Evolutionary conservation across 2,329 filamentous ascomycete species (phyloP), one percentile per base, ranked within the genome.

Genomic region (Pyrenophora tritici-repentis): DNA sequence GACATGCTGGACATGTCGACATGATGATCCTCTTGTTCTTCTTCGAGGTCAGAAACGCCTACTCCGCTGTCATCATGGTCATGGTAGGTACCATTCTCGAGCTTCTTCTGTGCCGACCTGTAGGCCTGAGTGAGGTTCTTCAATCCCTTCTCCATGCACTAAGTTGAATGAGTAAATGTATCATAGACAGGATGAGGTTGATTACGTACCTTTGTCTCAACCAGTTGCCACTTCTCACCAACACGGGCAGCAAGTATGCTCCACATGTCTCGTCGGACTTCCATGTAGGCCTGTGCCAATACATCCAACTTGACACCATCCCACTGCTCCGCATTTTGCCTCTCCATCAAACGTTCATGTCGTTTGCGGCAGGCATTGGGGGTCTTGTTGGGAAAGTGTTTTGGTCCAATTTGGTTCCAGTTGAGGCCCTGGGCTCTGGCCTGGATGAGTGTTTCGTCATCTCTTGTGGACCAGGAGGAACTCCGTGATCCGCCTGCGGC

Each of bases 351-450:
- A 34, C 91, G 83, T 75, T 96, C 91, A 66, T 95, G 90, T 47
- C 91, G 85, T 77, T 96, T 96, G 58, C 91, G 89, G 75, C 91
- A 96, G 14, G 91, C 91, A 71, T 94, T 94, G 51, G 87, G 75
- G 10, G 81, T 81, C 78, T 96, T 96, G 70, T 76, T 80, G 1
- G 87, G 88, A 71, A 96, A 96, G 74, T 90, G 85, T 55, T 81
- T 83, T 55, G 81, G 80, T 63, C 91, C 86, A 68, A 95, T 94
- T 63, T 90, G 87, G 46, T 84, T 83, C 91, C 91, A 96, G 74
- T 92, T 93, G 70, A 91, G 81, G 18, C 89, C 88, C 65, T 86
- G 84, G 40, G 87, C 83, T 45, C 91, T 84, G 13, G 90, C 89
- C 36, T 79, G 76, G 56, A 93, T 79, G 36, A 96, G 82, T 32